Base-by-base conservation (phyloP, 345 rosid genomes). In the Hypericum perforatum region DNA sequence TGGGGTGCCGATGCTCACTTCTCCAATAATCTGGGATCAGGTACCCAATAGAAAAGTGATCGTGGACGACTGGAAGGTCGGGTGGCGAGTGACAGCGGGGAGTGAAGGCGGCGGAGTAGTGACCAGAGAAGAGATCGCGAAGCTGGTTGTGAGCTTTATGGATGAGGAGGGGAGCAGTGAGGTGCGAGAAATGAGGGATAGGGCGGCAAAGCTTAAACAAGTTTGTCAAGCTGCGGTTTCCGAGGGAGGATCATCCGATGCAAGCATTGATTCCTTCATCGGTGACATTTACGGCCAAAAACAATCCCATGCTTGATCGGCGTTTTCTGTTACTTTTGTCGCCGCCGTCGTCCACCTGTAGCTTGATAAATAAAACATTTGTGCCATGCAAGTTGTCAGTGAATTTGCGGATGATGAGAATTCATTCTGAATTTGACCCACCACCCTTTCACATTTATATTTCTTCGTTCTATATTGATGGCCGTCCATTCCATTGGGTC, bases 21-120 rank as follows among this genome's bases (percentile, higher is more conserved):
- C 32, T 45, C 71, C 71, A 11, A 51, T 67, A 50, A 44, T 61
- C 45, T 53, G 59, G 71, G 71, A 67, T 15, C 71, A 67, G 50
- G 22, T 44, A 36, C 43, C 66, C 0, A 46, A 61, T 40, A 14
- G 62, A n/a, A 67, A 67, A 41, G 13, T 6, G 0, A 29, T 67
- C 41, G 62, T 52, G 40, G 58, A 61, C 12, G 71, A 67, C 29
- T 67, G 65, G 71, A 41, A 61, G 37, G 45, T 61, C 7, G 71
- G 71, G 32, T 67, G 66, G 62, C 55, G 54, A 43, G 62, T 67
- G 32, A 45, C 41, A 15, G 6, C 37, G 37, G 58, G 14, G 36
- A 22, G 0, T 32, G 50, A 37, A 16, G 47, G 8, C 8, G 58
- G 43, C 37, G 40, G 6, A 8, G 5, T 49, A 40, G 58, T 56